Evolutionary conservation across 2,329 filamentous ascomycete species (phyloP), one percentile per base, ranked within the genome.

Genomic region (Talaromyces islandicus): DNA sequence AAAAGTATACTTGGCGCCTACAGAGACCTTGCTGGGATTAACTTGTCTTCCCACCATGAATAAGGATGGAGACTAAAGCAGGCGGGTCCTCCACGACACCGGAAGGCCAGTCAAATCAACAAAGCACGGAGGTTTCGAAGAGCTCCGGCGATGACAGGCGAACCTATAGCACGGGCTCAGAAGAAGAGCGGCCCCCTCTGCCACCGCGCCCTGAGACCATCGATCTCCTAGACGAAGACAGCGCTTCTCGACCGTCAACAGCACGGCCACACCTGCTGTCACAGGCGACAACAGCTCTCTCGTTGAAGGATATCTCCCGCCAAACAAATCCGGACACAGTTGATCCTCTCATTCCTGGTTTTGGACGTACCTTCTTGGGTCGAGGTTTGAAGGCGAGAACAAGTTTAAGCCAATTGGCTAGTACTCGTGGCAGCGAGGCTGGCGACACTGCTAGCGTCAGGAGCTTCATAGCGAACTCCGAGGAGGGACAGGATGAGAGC

Each of bases 241-340:
- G 60, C 46, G 52, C 54, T 25, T 63, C 64, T 60, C 73, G 73
- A 27, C 71, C 70, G 30, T 61, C 68, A n/a, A 63, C 32, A 0
- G 38, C 69, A 30, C 71, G 71, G 57, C 66, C 73, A 29, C 70
- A 67, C 32, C 66, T 81, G 25, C 76, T 78, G 60, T 86, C 88
- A 1, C 86, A 85, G 61, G 86, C 93, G 54, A 97, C 92, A 3
- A 97, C 92, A 0, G 92, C 92, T 10, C 70, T 97, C 14, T 93
- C 91, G 0, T 83, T 91, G 17, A 83, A 92, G 63, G 92, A 93
- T 65, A 88, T 92, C 59, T 88, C 91, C 66, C 90, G 89, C 0
- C 81, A 92, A 55, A 86, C 87, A 1, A 88, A 89, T 64, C 86
- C 85, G 11, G 89, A 91, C 71, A 86, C 85, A 21, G 81, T 85